Base-by-base conservation (phyloP, 495 filamentous ascomycete species). In the Collariella sp. region DNA sequence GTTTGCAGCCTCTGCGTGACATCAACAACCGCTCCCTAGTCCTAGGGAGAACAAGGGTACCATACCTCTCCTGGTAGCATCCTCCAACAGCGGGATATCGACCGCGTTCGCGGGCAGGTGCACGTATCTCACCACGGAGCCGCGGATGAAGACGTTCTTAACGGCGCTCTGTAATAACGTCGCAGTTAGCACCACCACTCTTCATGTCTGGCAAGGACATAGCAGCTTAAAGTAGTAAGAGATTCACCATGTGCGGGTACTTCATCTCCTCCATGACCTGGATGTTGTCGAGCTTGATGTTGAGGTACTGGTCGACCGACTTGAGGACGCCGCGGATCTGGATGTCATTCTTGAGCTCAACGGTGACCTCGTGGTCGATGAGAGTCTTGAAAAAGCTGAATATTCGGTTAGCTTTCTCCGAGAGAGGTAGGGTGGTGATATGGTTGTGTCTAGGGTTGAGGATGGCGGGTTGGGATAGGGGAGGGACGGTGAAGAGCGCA, bases 291-390 rank as follows among this genome's bases (percentile, higher is more conserved):
- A 97, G 81, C 75, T 97, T 97, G 76, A 98, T 97, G 74, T 98
- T 98, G 58, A 98, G 83, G 72, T 90, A 98, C 70, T 97, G 94
- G 70, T 98, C 93, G 58, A 98, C 93, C 58, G 85, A 91, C 76
- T 96, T 97, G 57, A 98, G 80, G 19, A 83, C 91, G 55, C 93
- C 93, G 55, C 86, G 85, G 68, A 98, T 95, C 62, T 87, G 86
- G 58, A 98, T 91, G 72, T 98, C 93, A 71, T 98, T 98, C 75
- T 98, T 98, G 70, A 98, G 87, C 74, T 97, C 93, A 70, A 98
- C 89, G 36, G 89, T 97, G 50, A 83, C 81, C 75, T 91, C 84
- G 67, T 96, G 88, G 78, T 96, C 93, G 67, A 96, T 93, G 62
- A 97, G 87, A 52, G 93, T 97, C 72, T 97, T 97, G 84, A 98